Base-by-base conservation (phyloP, 1,284 basidiomycete genomes). In the Xerocomus minutiporus region DNA sequence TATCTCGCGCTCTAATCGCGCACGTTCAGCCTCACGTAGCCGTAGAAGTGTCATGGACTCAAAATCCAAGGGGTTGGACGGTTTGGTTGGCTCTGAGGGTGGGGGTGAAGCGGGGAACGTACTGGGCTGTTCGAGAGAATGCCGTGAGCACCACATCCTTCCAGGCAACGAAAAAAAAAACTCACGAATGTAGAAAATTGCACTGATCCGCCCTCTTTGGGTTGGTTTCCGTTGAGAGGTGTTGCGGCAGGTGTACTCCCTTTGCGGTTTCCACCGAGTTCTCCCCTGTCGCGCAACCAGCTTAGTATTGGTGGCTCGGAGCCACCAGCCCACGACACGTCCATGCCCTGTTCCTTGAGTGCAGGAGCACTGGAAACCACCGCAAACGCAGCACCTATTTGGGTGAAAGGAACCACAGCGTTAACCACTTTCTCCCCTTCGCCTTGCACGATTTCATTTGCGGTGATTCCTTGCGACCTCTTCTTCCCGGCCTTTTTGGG, bases 41-140 rank as follows among this genome's bases (percentile, higher is more conserved):
- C 87, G 80, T 75, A 93, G 81, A 39, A 94, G 74, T 2, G 90
- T 93, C 50, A 91, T 68, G 13, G 86, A 84, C 69, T 93, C 91
- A 52, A 85, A 92, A 61, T 93, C 87, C 50, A 71, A 42, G 8
- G 68, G 60, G 7, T 62, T 63, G 5, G 58, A 51, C 1, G 69
- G 45, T 42, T 64, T 54, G n/a, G 58, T 55, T 17, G 66, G 59
- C 23, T 71, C 58, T 8, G 63, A 56, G 3, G 36, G n/a, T 0
- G 68, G 35, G 46, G 55, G 51, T 9, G 61, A 41, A 8, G 48
- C 4, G 36, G 57, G 58, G 25, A 67, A 63, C 13, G 56, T 57
- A 51, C 57, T 32, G 54, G 57, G 54, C 59, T 63, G 40, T 70
- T 53, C 28, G 53, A 35, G 8, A 32, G 31, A 52, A 43, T 8